These are phyloP conservation scores for Solanum medicagineum DNA, from an alignment of 257 asterid species.

Conservation along the genomic window DNA sequence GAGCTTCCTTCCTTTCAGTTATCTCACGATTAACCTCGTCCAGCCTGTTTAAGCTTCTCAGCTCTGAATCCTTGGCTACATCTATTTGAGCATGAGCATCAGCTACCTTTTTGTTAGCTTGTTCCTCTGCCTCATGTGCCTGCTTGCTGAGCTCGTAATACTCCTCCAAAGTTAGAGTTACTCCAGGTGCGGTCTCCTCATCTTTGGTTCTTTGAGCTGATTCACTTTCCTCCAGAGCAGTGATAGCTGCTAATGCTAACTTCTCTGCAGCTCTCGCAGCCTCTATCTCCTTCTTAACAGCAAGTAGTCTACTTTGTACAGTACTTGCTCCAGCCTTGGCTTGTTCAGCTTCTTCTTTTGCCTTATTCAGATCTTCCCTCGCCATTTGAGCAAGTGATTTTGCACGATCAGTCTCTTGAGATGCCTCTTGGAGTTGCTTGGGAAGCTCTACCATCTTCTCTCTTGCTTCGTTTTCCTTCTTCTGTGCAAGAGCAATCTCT, in stretches of 20 bases:
- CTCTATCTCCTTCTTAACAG: conserved; percentile 82
- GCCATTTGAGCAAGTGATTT: conserved; percentile 38
- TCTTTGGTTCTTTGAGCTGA: conserved; percentile 24
- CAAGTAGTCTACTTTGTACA: conserved; percentile 50
- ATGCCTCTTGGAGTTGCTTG: conserved; percentile 57
- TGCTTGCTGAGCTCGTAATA: conserved; percentile 80
- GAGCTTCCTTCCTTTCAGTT: conserved; percentile 39
- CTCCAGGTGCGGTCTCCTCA: conserved; percentile 37
- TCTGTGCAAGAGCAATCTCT: conserved; percentile 43
- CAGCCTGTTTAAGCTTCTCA: conserved; percentile 47
- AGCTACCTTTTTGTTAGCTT: conserved; percentile 51
- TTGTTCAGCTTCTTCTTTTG: conserved; percentile 68
- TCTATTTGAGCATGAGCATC: conserved; percentile 64
- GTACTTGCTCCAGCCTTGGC: conserved; percentile 60
- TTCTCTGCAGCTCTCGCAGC: conserved; percentile 86
- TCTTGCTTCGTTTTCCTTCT: conserved; percentile 58
- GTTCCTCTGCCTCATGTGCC: conserved; percentile 86
- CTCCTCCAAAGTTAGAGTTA: conserved; percentile 65
- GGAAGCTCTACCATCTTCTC: conserved; percentile 68
- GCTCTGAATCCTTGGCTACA: conserved; percentile 71
- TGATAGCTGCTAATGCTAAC: conserved; percentile 75
- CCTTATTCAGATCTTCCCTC: conserved; percentile 47
- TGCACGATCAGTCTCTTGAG: conserved; percentile 55
- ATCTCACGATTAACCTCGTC: conserved; percentile 58
- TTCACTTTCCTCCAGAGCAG: conserved; percentile 73